These are phyloP conservation scores for Kodamaea lidongshanica DNA, from an alignment of 805 yeast species.

Conservation along the genomic window DNA sequence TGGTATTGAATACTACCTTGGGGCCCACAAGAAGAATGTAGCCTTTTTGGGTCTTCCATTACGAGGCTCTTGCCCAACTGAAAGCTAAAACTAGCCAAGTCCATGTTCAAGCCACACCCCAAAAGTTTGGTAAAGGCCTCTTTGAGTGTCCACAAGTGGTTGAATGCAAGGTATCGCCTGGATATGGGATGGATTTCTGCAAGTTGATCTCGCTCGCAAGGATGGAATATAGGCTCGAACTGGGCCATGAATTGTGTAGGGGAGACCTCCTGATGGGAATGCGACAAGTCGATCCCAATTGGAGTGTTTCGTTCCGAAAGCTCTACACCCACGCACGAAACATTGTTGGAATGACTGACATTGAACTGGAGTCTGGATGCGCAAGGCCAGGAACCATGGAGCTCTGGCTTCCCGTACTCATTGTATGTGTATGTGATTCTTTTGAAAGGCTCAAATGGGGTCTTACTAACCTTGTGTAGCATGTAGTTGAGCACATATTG, in stretches of 20 bases:
- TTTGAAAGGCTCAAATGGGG: slow-evolving; percentile 15
- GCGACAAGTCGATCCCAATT: slow-evolving; percentile 36
- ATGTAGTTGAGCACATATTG: slow-evolving; percentile 34
- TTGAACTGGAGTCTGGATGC: slow-evolving; percentile 38
- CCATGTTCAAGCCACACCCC: slow-evolving; percentile 49
- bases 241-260: slow-evolving; percentile 24
- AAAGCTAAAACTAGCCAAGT: slow-evolving; percentile 9
- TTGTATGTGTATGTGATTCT: slow-evolving; percentile 25
- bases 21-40: too few species aligned
- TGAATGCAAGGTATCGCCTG: slow-evolving; percentile 31
- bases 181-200: slow-evolving; percentile 9
- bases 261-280: slow-evolving; percentile 24
- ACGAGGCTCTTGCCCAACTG: slow-evolving; percentile 1
- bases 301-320: slow-evolving; percentile 15
- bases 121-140: slow-evolving; percentile 65
- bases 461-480: slow-evolving; percentile 12
- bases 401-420: slow-evolving; percentile 55
- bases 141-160: slow-evolving; percentile 72
- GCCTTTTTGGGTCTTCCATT: too few species aligned
- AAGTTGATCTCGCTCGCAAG: slow-evolving; percentile 29
- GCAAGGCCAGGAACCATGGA: slow-evolving; percentile 14
- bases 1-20: too few species aligned
- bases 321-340: slow-evolving; percentile 42
- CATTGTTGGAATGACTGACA: slow-evolving; percentile 51
- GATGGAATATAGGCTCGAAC: slow-evolving; percentile 39